Base-by-base conservation (phyloP, 768 basidiomycete genomes). In the Suillus occidentalis region DNA sequence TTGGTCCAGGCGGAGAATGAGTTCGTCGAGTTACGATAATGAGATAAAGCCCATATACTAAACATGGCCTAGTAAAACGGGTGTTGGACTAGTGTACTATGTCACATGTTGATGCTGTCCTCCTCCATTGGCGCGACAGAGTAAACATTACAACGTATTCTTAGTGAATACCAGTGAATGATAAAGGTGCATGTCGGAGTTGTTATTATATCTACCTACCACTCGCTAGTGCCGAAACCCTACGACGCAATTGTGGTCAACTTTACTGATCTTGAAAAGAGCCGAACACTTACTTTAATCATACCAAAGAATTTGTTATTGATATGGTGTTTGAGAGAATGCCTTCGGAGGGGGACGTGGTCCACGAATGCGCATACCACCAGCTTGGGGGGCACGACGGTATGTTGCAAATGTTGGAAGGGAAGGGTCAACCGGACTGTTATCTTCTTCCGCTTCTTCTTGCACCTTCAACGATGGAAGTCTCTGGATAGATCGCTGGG, bases 281-380 rank as follows among this genome's bases (percentile, higher is more conserved):
- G 16, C 22, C 25, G 8, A 39, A 25, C 22, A 10, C 57, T 18
- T 10, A 58, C 56, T 36, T 58, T 16, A 40, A 22, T 2, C 9
- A 40, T 25, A 16, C 37, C 56, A 59, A 58, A 18, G 10, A 25
- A 28, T 25, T 18, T 6, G 56, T 45, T 5, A 47, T 58, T 16
- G 42, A 37, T 55, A 39, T 58, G 10, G 39, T 20, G 25, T 40
- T 59, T 6, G 58, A 22, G 39, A 62, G 2, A 62, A 45, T 13
- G 47, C 52, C 39, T 58, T 66, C 5, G 59, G 63, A n/a, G 42
- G 65, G 25, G 68, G 65, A 37, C 64, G 61, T 22, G 64, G 69
- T 36, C 66, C 63, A 12, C 61, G 52, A 22, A 68, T 61, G 37
- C 60, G 61, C 9, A 20, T 62, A 25, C 57, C 14, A 3, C 55